A percentile compares a stretch with the other conserved stretches of the same genome.
Conservation (phyloP, 2,329 filamentous ascomycete genomes). For the Zymoseptoria brevis region DNA sequence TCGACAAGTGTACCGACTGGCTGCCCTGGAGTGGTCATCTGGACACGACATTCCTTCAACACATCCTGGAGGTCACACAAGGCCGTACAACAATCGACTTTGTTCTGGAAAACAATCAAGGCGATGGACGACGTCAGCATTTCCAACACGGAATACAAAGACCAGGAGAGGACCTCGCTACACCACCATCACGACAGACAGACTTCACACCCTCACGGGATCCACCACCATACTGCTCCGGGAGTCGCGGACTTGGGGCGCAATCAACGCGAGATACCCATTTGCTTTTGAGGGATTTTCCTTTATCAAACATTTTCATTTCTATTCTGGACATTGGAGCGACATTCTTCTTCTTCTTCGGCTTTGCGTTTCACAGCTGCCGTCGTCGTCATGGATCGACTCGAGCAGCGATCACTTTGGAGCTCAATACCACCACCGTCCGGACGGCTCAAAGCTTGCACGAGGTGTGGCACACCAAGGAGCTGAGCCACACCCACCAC, state of each 20-base stretch:
- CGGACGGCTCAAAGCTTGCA: not conserved
- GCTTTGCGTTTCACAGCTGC: not conserved
- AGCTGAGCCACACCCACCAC: not conserved
- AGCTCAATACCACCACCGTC: not conserved
- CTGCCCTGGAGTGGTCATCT: slow-evolving; percentile 3
- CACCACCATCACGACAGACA: slow-evolving; percentile 11
- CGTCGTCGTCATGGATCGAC: not conserved
- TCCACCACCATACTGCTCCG: not conserved
- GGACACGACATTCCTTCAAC: not conserved
- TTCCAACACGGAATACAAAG: not conserved
- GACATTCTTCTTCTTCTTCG: not conserved
- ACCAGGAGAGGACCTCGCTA: not conserved
- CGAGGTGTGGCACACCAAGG: not conserved
- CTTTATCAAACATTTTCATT: not conserved
- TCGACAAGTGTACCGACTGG: slow-evolving; percentile 11
- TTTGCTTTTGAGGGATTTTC: slow-evolving; percentile 9
- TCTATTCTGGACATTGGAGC: not conserved
- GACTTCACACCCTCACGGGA: slow-evolving; percentile 18
- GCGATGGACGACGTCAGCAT: slow-evolving; percentile 8
- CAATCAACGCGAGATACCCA: slow-evolving; percentile 19
- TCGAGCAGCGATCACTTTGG: not conserved
- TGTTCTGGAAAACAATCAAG: not conserved
- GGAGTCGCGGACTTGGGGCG: slow-evolving; percentile 9
- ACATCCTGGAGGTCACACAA: not conserved
- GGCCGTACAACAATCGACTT: not conserved